phyloP scores from a whole-genome alignment of 805 yeast species.

The Isabelozyma pseudorhagii region DNA sequence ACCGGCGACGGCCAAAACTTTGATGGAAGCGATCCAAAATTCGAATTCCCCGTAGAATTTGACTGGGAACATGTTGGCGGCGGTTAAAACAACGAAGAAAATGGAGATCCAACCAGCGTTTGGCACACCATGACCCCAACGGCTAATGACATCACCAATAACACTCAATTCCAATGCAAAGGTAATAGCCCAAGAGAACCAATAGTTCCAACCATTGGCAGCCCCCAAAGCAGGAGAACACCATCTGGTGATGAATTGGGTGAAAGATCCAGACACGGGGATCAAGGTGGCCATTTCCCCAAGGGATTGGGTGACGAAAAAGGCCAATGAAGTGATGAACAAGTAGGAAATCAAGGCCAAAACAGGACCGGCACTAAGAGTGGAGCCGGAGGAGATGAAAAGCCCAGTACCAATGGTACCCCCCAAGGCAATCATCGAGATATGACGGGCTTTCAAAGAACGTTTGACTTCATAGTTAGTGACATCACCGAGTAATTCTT shows the following conservation, averaged over 20 bases:
- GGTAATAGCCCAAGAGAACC: constrained; percentile 78
- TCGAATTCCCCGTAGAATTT: constrained; percentile 71
- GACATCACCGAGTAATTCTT: constrained; percentile 4
- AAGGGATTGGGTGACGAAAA: constrained; percentile 63
- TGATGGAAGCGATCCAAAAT: constrained; percentile 68
- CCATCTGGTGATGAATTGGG: constrained; percentile 67
- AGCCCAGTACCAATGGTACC: constrained; percentile 81
- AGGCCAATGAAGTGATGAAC: constrained; percentile 65
- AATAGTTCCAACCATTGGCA: constrained; percentile 69
- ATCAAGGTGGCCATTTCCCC: constrained; percentile 83
- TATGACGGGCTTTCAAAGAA: constrained; percentile 61
- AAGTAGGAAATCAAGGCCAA: constrained; percentile 60
- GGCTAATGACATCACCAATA: constrained; percentile 61
- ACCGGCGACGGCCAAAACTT: constrained; percentile 69
- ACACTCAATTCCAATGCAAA: constrained; percentile 72
- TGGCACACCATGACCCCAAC: constrained; percentile 70
- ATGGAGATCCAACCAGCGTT: constrained; percentile 70
- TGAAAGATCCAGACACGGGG: constrained; percentile 66
- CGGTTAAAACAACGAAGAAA: constrained; percentile 55
- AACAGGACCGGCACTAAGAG: constrained; percentile 67
- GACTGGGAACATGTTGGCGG: constrained; percentile 63
- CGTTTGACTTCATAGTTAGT: constrained; percentile 45
- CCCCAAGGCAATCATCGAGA: constrained; percentile 74
- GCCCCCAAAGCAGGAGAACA: constrained; percentile 70
- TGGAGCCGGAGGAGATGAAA: constrained; percentile 60